Percentiles rank a stretch among this genome's conserved stretches.
These are phyloP conservation scores for Alnus glutinosa DNA, from an alignment of 306 rosid genomes.

Conservation along the genomic window DNA sequence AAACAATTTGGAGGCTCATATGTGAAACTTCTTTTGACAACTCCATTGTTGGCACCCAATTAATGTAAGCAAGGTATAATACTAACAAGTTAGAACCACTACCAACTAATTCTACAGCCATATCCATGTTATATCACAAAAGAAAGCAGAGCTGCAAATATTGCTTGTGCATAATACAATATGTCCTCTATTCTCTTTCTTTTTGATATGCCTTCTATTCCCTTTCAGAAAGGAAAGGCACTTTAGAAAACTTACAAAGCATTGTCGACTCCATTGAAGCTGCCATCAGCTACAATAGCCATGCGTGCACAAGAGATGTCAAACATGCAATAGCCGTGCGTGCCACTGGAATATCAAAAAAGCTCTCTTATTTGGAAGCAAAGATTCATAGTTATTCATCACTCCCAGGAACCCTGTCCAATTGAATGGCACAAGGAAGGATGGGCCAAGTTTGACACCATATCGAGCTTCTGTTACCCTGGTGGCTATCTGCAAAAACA, in stretches of 20 bases:
- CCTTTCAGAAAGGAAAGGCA: not conserved
- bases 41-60: not conserved
- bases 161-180: not conserved
- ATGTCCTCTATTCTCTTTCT: too few species aligned
- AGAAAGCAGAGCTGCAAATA: not conserved
- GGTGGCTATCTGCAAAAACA: slow-evolving; percentile 70
- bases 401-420: slow-evolving; percentile 97
- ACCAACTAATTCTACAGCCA: not conserved
- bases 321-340: slow-evolving; percentile 84
- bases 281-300: slow-evolving; percentile 82
- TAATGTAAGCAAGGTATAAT: not conserved
- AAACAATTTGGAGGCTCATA: not conserved
- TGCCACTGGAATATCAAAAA: slow-evolving; percentile 90
- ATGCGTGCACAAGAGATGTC: slow-evolving; percentile 74
- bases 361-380: slow-evolving; percentile 81
- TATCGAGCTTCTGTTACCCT: slow-evolving; percentile 82
- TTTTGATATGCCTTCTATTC: too few species aligned
- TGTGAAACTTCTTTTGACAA: not conserved
- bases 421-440: slow-evolving; percentile 85
- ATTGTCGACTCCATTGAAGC: slow-evolving; percentile 93
- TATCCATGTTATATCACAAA: not conserved
- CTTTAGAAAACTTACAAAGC: slow-evolving; percentile 60
- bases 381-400: slow-evolving; percentile 88
- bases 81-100: not conserved
- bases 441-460: slow-evolving; percentile 91